Evolutionary conservation across 768 basidiomycete species (phyloP), one percentile per base, ranked within the genome.

Genomic region (Lentinula guzmanii): DNA sequence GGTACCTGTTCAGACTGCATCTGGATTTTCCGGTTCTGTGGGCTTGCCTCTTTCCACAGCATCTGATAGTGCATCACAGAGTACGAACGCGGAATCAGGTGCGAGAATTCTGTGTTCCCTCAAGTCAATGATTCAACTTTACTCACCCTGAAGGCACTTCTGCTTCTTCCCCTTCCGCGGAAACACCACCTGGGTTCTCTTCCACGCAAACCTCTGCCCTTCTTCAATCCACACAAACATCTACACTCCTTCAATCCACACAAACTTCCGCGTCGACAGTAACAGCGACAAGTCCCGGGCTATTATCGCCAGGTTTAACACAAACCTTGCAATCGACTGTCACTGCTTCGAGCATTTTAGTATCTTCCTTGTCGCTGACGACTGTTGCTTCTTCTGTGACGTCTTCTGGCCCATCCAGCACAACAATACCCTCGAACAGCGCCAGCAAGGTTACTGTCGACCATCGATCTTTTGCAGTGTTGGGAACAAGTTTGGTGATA

Each of bases 21-120:
- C 60, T 55, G 60, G 60, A 16, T 61, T 61, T 9, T 55, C 60
- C 24, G 56, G 56, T 34, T 43, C 45, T 11, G 56, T 58, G 11
- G 56, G 56, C 13, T 16, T 54, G 33, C 35, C 34, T 13, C 18
- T 39, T 28, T 35, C 34, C 11, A 43, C 56, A 11, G 2, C 46
- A 24, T 21, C 18, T 6, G 46, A 21, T 9, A 5, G 18, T 48
- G 21, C 21, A 48, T 10, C 21, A 9, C 46, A 48, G 9, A 58
- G 10, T 31, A 28, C 56, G 42, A 18, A 10, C 13, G 18, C 18
- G 15, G 56, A 10, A 24, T 43, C 56, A 45, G 56, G 56, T 58
- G 18, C 41, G 54, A 18, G 43, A 24, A 48, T 18, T 48, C 11
- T 48, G 8, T 21, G 16, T 48, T 48, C 46, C n/a, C 21, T 21